Conservation (phyloP, 805 yeast genomes). For the Myxozyma neotropica region DNA sequence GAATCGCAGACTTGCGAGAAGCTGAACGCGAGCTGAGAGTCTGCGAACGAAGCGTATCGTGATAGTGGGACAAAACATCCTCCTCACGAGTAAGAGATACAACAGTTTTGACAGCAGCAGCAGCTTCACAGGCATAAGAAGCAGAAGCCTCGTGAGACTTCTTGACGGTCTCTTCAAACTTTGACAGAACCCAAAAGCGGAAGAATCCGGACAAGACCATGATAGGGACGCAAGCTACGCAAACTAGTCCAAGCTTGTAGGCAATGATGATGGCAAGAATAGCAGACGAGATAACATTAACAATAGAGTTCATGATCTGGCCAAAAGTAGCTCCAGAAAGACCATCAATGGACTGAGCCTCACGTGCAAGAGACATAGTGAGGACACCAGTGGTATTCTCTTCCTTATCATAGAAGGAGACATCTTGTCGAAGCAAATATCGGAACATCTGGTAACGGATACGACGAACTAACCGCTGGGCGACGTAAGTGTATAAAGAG, state of each 20-base stretch:
- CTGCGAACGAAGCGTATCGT: slow-evolving; percentile 24
- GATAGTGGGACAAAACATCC: slow-evolving; percentile 43
- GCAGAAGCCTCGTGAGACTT: slow-evolving; percentile 47
- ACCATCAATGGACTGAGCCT: slow-evolving; percentile 40
- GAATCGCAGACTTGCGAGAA: slow-evolving; percentile 38
- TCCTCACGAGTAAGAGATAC: slow-evolving; percentile 48
- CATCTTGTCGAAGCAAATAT: slow-evolving; percentile 38
- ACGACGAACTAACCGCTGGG: slow-evolving; percentile 35
- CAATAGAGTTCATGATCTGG: slow-evolving; percentile 41
- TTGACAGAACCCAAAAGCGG: slow-evolving; percentile 44
- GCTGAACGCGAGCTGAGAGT: slow-evolving; percentile 43
- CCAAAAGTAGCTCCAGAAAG: slow-evolving; percentile 41
- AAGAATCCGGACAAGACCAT: slow-evolving; percentile 47
- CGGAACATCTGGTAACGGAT: slow-evolving; percentile 37
- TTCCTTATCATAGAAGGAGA: slow-evolving; percentile 38
- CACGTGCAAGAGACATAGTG: slow-evolving; percentile 38
- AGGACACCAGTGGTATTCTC: slow-evolving; percentile 39
- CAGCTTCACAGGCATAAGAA: slow-evolving; percentile 47
- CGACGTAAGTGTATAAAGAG: slow-evolving; percentile 39
- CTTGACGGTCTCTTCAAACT: slow-evolving; percentile 45
- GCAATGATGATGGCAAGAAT: slow-evolving; percentile 46
- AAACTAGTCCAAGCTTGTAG: slow-evolving; percentile 49
- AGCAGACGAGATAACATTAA: slow-evolving; percentile 46
- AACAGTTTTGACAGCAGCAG: slow-evolving; percentile 48
- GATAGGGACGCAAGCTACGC: slow-evolving; percentile 44